Evolutionary conservation across 495 filamentous ascomycete genomes (phyloP), one percentile per base, ranked within the genome.

Genomic region (Penicillium verhagenii): DNA sequence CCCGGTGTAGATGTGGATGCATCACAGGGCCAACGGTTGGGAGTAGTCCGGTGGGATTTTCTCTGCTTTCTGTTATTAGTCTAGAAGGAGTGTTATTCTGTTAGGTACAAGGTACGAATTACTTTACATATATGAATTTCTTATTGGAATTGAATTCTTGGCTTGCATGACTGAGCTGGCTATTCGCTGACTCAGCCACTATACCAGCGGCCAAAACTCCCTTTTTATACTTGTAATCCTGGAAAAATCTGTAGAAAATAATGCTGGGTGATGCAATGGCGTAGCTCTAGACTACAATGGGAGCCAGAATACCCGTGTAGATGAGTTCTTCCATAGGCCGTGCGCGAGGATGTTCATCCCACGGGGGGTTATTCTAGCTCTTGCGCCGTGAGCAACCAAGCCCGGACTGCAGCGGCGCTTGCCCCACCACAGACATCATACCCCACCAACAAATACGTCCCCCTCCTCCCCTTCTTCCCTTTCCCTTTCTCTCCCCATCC

Each of bases 381-480:
- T 11, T 31, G 21, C 19, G 47, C 47, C 29, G 46, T n/a, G 29
- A 21, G 46, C 3, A 24, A 24, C 47, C 33, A 50, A 35, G 38
- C 35, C 44, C 40, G 54, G 37, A 21, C 50, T 35, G 43, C 46
- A 29, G 49, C 45, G 28, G 37, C 42, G 51, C 18, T 44, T 47
- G 59, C 60, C 65, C 65, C 65, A 66, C 66, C 57, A 58, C 53
- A 55, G 65, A 67, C 67, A 70, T 70, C 67, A 72, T 72, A 54
- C 57, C 62, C 58, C 64, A 68, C 70, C 69, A 69, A 72, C 68
- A 61, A 70, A 60, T 63, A 66, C 57, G 28, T 60, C 53, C 61
- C 64, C 67, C 57, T 60, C 58, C 48, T 62, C 59, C 53, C 60
- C 63, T 49, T 63, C 47, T 50, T 47, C 52, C 48, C 53, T 47